Conservation (phyloP, 2,329 filamentous ascomycete genomes). For the Berkeleyomyces basicola region DNA sequence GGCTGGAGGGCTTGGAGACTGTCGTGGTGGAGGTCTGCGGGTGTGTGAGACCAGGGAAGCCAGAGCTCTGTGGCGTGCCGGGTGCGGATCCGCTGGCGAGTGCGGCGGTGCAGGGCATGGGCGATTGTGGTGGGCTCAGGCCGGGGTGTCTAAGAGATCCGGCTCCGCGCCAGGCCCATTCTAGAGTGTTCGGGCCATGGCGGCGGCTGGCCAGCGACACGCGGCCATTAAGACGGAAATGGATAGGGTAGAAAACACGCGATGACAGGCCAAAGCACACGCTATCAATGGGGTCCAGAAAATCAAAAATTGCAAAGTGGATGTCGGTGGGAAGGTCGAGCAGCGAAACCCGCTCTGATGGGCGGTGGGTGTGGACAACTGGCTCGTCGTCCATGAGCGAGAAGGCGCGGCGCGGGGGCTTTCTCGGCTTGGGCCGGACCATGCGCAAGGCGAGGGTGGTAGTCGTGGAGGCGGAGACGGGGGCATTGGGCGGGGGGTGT, state of each 20-base stretch:
- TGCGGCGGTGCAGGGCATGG: neutral
- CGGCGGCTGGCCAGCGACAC: conserved; percentile 42
- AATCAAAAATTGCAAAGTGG: conserved; percentile 43
- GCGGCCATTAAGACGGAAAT: conserved; percentile 36
- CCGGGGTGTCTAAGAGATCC: conserved; percentile 25
- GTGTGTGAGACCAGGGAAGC: neutral
- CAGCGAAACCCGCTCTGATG: conserved; percentile 30
- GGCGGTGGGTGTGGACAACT: conserved; percentile 30
- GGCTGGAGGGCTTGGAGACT: conserved; percentile 9
- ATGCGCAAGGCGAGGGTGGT: conserved; percentile 18
- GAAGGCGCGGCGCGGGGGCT: conserved; percentile 36
- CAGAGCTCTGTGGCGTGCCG: conserved; percentile 7
- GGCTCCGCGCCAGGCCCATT: conserved; percentile 46
- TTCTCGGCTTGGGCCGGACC: conserved; percentile 11
- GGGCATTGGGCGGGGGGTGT: conserved; percentile 13
- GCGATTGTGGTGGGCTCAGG: conserved; percentile 8
- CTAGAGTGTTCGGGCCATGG: conserved; percentile 43
- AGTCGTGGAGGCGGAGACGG: conserved; percentile 18
- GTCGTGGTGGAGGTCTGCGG: neutral
- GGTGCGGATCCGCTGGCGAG: neutral
- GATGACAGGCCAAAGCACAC: conserved; percentile 44
- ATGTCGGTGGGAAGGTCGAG: conserved; percentile 40
- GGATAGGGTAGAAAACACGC: conserved; percentile 41
- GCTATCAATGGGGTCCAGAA: conserved; percentile 47
- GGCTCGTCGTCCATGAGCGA: conserved; percentile 45